Evolutionary conservation across 1,284 basidiomycete species (phyloP), one percentile per base, ranked within the genome.

Genomic region (Cryptococcus sp.): DNA sequence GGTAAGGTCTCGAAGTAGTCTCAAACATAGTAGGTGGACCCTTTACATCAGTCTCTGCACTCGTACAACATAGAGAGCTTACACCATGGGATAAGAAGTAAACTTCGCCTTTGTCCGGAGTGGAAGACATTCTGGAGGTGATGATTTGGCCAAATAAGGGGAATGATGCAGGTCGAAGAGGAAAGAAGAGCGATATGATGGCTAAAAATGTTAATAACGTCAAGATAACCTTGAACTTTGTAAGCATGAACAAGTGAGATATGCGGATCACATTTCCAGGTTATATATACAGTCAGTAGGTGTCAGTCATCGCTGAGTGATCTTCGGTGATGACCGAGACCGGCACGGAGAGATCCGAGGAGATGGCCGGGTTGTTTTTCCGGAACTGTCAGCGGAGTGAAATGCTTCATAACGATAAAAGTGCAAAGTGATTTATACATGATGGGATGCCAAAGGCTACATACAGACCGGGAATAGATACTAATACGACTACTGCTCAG

Each of bases 21-120:
- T 76, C 70, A 57, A 75, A 78, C 63, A 78, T 67, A 21, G 73
- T 75, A 1, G 75, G 74, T 11, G 78, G 78, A 5, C 77, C 77
- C 68, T 69, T 45, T 4, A 42, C 48, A 58, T 19, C 4, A 4
- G 45, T 51, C 14, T 48, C 37, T 42, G 19, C 14, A 39, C 13
- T 14, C 14, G 37, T 31, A 52, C 25, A 22, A 41, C 19, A 39
- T 16, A 18, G 34, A 18, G 22, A 18, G 52, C 65, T 57, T 52
- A 69, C 67, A 7, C 71, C 71, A 54, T 73, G 71, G 7, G 71
- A 73, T 23, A 73, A 50, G 50, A 73, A 73, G 53, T 70, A 73
- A 2, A 71, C 70, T 39, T 67, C 58, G n/a, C 66, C 70, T 32
- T 57, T 46, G 24, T 45, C 48, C 16, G n/a, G n/a, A n/a, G 31